Base-by-base conservation (phyloP, 2,329 filamentous ascomycete genomes). In the Aspergillus unguis region DNA sequence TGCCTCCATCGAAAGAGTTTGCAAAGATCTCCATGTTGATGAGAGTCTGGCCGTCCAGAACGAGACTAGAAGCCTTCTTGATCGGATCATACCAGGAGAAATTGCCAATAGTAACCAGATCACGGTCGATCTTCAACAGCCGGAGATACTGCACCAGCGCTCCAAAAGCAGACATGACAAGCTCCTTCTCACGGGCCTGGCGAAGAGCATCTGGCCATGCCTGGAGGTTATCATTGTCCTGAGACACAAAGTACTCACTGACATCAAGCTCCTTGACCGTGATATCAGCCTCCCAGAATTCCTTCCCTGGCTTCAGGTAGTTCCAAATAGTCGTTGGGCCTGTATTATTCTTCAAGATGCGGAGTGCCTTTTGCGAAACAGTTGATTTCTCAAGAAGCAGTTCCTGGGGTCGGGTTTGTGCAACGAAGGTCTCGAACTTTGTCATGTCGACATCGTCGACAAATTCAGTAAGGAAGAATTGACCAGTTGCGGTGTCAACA, bases 1-100 rank as follows among this genome's bases (percentile, higher is more conserved):
- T 69, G 10, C 90, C 85, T 6, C 92, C 92, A 65, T 96, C 92
- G 59, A 88, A 90, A 0, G 87, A 92, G 71, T 99, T 99, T 62
- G 90, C 83, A 62, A 99, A 99, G 4, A 99, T 83, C 68, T 99
- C 94, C n/a, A 99, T 84, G 65, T 99, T 99, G 77, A 95, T 95
- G 62, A 99, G 79, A 25, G 92, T 97, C 68, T 99, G 94, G 0
- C 94, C 94, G 63, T 99, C 94, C 1, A 99, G 80, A 7, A 99
- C 87, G 41, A 99, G 77, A 29, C 90, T 97, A 9, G 91, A 90
- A 1, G 85, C 81, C 67, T 96, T 95, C 65, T 87, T 87, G 47
- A 99, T 97, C 0, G 94, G 94, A 66, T 88, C 91, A 70, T 99
- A 99, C 80, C 85, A 87, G 48, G 85, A 83, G 66, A 99, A 96